phyloP scores from a whole-genome alignment of 768 basidiomycete species.

The Trametopsis cervina region DNA sequence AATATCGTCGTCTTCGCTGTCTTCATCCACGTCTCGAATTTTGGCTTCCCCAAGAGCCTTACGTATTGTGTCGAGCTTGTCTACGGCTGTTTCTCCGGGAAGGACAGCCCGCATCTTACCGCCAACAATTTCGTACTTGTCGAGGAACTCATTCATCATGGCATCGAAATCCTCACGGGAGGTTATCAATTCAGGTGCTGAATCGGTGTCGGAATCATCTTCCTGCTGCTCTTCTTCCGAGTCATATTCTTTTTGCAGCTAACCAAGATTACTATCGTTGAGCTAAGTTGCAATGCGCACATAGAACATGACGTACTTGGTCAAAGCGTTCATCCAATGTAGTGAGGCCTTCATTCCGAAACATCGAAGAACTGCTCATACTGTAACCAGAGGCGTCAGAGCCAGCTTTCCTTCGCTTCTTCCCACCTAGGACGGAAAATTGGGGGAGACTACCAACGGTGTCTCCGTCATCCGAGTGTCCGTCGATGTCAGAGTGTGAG shows the following conservation, averaged over 20 bases:
- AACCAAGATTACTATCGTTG: no score
- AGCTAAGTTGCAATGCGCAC: no score
- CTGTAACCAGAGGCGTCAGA: conserved; percentile 92
- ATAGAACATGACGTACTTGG: conserved; percentile 58
- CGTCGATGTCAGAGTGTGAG: conserved; percentile 37
- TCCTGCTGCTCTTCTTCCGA: conserved; percentile 43
- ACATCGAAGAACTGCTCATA: conserved; percentile 97
- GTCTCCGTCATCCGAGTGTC: conserved; percentile 66
- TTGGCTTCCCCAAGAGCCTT: conserved; percentile 69
- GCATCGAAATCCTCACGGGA: conserved; percentile 83
- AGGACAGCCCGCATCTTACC: conserved; percentile 79
- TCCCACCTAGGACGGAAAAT: conserved; percentile 76
- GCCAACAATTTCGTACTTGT: conserved; percentile 85
- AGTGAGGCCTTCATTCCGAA: conserved; percentile 81
- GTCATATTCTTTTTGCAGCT: conserved; percentile 80
- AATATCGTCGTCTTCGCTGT: conserved; percentile 39
- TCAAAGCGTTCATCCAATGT: conserved; percentile 93
- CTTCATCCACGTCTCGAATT: conserved; percentile 40
- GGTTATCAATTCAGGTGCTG: conserved; percentile 68
- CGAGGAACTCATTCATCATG: conserved; percentile 91
- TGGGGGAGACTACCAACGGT: conserved; percentile 71
- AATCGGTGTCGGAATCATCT: conserved; percentile 41
- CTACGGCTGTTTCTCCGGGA: conserved; percentile 61
- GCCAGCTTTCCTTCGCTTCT: conserved; percentile 61
- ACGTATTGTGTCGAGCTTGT: conserved; percentile 78